These are phyloP conservation scores for Speleostelium caveatum DNA, from an alignment of 78 protist genomes.

Conservation along the genomic window DNA sequence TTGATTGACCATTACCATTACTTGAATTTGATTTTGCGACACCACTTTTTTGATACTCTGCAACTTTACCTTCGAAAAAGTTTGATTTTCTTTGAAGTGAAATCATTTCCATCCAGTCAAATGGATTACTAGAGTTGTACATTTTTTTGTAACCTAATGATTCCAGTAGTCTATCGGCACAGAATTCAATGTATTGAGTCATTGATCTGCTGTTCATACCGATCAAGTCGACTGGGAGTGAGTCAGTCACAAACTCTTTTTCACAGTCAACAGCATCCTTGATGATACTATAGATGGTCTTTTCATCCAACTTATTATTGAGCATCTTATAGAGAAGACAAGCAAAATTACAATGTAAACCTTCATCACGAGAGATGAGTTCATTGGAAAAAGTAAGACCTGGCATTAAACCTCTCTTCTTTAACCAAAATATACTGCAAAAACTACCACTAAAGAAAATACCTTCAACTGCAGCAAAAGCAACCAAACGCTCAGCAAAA, in stretches of 20 bases:
- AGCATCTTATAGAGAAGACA: constrained; percentile 93
- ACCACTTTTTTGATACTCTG: constrained; percentile 96
- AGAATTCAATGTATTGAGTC: constrained; percentile 97
- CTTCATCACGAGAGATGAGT: constrained; percentile 98
- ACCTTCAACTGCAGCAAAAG: constrained; percentile 99
- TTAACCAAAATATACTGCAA: constrained; percentile 98
- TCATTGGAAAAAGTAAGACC: constrained; percentile 98
- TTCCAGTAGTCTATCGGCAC: constrained; percentile 96
- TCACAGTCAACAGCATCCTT: constrained; percentile 96
- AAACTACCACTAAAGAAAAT: constrained; percentile 98
- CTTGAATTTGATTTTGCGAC: constrained; percentile 60
- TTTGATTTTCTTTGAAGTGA: constrained; percentile 98
- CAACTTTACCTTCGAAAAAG: constrained; percentile 98
- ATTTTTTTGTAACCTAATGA: constrained; percentile 91
- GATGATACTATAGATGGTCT: constrained; percentile 78
- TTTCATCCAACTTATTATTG: constrained; percentile 23
- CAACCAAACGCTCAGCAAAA: constrained; percentile 97
- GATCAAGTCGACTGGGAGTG: constrained; percentile 97
- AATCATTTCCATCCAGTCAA: constrained; percentile 99
- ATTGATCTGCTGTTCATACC: constrained; percentile 98
- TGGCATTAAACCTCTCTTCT: constrained; percentile 98
- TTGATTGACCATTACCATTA: background rate
- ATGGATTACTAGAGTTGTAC: constrained; percentile 95
- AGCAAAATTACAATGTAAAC: constrained; percentile 98
- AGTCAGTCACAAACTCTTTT: constrained; percentile 93